phyloP scores from a whole-genome alignment of 129 eudicot genomes.

The Arctium minus region DNA sequence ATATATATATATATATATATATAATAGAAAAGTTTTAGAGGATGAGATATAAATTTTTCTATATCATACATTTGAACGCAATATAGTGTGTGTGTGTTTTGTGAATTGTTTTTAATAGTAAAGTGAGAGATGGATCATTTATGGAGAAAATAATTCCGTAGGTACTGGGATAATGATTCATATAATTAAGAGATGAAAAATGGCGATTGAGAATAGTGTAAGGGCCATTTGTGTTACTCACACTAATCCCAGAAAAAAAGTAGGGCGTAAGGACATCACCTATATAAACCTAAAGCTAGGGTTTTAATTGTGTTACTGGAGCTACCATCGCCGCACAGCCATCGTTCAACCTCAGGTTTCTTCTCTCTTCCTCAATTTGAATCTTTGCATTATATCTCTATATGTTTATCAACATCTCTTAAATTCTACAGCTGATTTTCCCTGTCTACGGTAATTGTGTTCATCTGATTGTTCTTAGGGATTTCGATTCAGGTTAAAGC shows the following conservation, averaged over 20 bases:
- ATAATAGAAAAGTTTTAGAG: too few relatives aligned
- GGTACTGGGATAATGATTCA: not conserved
- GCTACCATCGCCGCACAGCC: constrained; percentile 27
- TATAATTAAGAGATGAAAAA: not conserved
- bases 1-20: too few relatives aligned
- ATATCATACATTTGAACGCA: not conserved
- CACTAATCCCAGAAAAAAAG: not conserved
- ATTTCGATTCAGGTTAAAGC: not conserved
- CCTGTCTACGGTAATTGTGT: not conserved
- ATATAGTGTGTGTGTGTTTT: not conserved
- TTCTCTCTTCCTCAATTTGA: not conserved
- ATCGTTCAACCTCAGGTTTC: constrained; percentile 18
- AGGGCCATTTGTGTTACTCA: not conserved
- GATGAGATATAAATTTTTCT: too few relatives aligned
- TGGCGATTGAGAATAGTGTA: not conserved
- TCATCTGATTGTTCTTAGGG: not conserved
- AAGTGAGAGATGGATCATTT: not conserved
- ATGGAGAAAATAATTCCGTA: not conserved
- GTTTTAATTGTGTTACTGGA: constrained; percentile 21
- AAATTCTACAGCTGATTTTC: not conserved
- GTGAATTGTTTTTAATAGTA: not conserved
- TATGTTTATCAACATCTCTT: too few relatives aligned
- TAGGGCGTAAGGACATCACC: constrained; percentile 4
- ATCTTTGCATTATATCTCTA: not conserved
- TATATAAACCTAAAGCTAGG: constrained; percentile 20